These are phyloP conservation scores for Xylariales sp. DNA, from an alignment of 2,329 filamentous ascomycete species.

Conservation along the genomic window DNA sequence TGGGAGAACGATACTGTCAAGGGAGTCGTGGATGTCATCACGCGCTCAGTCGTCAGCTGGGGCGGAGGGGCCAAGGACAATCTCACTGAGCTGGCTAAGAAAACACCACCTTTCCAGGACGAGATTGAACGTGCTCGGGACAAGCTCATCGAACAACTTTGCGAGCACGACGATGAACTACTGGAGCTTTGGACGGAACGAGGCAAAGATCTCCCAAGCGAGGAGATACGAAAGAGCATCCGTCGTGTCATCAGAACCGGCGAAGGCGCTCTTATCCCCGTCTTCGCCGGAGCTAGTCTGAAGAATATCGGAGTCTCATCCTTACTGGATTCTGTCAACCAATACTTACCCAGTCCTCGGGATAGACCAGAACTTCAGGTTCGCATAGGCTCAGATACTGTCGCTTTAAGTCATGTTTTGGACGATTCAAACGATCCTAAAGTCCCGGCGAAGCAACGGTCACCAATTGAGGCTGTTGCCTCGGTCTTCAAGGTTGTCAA, in stretches of 20 bases:
- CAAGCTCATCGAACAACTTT: conserved; percentile 76
- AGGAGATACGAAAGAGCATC: conserved; percentile 67
- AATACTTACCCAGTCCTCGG: conserved; percentile 77
- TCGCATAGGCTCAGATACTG: conserved; percentile 54
- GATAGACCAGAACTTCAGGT: conserved; percentile 79
- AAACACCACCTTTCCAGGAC: conserved; percentile 48
- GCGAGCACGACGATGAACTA: conserved; percentile 82
- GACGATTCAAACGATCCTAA: conserved; percentile 24
- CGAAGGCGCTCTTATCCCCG: conserved; percentile 70
- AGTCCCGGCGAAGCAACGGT: conserved; percentile 26
- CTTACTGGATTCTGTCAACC: conserved; percentile 79
- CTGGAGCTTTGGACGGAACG: conserved; percentile 79
- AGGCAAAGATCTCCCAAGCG: conserved; percentile 66
- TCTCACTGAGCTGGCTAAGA: conserved; percentile 39
- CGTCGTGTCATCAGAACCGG: conserved; percentile 65
- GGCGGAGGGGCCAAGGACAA: conserved; percentile 32
- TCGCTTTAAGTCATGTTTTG: conserved; percentile 39
- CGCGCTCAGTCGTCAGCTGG: conserved; percentile 72
- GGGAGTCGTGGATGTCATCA: conserved; percentile 80
- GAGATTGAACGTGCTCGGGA: conserved; percentile 74
- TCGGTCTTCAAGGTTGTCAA: conserved; percentile 94
- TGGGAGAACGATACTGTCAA: conserved; percentile 77
- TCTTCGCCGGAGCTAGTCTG: conserved; percentile 90
- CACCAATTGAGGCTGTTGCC: conserved; percentile 42
- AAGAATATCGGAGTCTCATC: conserved; percentile 92